Conservation (phyloP, 2,329 filamentous ascomycete genomes). For the Drechslerella dactyloides region DNA sequence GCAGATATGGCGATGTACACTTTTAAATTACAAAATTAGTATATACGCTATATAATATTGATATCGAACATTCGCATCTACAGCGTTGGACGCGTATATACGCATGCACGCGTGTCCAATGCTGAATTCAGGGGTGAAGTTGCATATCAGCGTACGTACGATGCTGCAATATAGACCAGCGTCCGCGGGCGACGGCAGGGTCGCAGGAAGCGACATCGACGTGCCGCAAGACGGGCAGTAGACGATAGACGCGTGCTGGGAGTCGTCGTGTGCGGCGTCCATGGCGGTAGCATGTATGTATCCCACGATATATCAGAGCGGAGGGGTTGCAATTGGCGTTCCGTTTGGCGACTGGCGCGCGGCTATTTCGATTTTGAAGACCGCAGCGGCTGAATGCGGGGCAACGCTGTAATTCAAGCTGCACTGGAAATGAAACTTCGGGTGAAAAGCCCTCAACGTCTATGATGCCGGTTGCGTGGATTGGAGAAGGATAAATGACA, state of each 20-base stretch:
- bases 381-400: not conserved
- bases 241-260: slow-evolving; percentile 36
- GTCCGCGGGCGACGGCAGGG: slow-evolving; percentile 38
- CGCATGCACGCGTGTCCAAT: too few relatives aligned
- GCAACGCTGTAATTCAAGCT: not conserved
- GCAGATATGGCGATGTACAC: slow-evolving; percentile 44
- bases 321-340: slow-evolving; percentile 2
- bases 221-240: slow-evolving; percentile 45
- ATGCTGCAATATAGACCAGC: slow-evolving; percentile 43
- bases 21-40: slow-evolving; percentile 7
- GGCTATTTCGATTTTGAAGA: too few relatives aligned
- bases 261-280: slow-evolving; percentile 33
- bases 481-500: too few relatives aligned
- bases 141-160: slow-evolving; percentile 15
- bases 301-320: not conserved
- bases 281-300: slow-evolving; percentile 12
- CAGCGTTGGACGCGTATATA: slow-evolving; percentile 2
- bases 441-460: too few relatives aligned
- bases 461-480: too few relatives aligned
- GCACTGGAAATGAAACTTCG: too few relatives aligned
- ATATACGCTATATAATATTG: not conserved
- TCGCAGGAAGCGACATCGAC: slow-evolving; percentile 23
- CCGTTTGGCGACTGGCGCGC: slow-evolving; percentile 7
- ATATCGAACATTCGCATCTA: not conserved
- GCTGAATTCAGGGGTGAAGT: too few relatives aligned